Conservation (phyloP, 2,329 filamentous ascomycete species). For the Fusarium sp. region DNA sequence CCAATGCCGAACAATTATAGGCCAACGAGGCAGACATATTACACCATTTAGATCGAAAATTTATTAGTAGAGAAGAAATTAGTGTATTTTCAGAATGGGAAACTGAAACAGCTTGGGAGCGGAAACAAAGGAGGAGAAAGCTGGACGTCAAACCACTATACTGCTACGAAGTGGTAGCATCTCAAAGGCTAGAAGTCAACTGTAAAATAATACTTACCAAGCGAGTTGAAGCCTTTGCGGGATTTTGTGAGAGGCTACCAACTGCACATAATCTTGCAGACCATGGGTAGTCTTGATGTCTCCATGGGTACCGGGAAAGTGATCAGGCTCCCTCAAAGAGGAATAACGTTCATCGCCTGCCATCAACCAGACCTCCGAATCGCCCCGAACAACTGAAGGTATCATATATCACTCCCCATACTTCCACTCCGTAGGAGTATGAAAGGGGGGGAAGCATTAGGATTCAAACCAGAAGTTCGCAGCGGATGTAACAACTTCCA, state of each 20-base stretch:
- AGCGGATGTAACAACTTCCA: too few relatives aligned
- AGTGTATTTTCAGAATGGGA: neutral
- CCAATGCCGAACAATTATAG: too few relatives aligned
- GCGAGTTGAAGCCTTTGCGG: too few relatives aligned
- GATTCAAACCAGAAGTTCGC: too few relatives aligned
- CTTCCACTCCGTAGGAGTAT: too few relatives aligned
- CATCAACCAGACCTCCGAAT: neutral
- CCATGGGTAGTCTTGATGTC: neutral
- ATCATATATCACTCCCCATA: neutral
- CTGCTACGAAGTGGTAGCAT: neutral
- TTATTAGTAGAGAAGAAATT: neutral
- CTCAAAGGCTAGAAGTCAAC: neutral
- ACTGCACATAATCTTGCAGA: neutral
- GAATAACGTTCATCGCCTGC: neutral
- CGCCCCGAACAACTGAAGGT: neutral
- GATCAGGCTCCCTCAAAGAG: neutral
- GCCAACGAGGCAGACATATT: neutral
- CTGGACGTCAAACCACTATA: neutral
- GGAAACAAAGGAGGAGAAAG: neutral
- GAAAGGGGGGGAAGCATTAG: too few relatives aligned
- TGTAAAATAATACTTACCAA: neutral
- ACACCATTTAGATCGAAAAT: neutral
- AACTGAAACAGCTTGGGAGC: neutral
- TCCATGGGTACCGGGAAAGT: neutral
- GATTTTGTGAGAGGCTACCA: neutral